Percentiles rank a stretch among this genome's conserved stretches.
phyloP scores from a whole-genome alignment of 225 moss, liverwort and hornwort species.

The Pseudoscleropodium purum region DNA sequence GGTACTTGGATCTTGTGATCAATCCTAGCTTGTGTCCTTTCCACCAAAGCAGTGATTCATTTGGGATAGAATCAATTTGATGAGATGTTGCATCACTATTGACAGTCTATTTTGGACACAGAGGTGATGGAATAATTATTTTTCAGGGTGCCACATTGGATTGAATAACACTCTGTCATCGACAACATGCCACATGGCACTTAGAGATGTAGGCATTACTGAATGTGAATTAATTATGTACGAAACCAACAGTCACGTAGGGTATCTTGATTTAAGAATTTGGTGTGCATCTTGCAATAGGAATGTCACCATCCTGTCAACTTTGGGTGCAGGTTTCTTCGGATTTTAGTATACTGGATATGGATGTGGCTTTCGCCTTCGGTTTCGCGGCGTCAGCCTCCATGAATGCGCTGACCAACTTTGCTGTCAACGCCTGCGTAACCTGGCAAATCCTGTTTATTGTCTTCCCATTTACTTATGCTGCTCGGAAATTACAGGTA shows the following conservation, averaged over 20 bases:
- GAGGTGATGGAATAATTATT: neutral
- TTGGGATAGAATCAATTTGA: neutral
- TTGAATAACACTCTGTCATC: neutral
- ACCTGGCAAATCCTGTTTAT: neutral
- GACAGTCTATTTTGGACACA: neutral
- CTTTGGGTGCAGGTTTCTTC: neutral
- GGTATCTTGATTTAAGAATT: neutral
- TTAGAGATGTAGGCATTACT: neutral
- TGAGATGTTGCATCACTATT: neutral
- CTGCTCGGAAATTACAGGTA: neutral
- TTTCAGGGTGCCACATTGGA: neutral
- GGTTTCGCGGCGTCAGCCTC: neutral
- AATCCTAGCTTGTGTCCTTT: neutral
- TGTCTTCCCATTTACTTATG: neutral
- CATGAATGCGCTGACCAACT: neutral
- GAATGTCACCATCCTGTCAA: neutral
- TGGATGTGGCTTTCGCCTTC: neutral
- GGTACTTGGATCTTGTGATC: neutral
- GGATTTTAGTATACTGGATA: neutral
- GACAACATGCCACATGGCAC: neutral
- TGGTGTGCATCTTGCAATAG: neutral
- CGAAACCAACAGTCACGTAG: neutral
- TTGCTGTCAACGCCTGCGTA: neutral
- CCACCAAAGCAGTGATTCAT: neutral
- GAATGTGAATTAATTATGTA: neutral